Conservation (phyloP, 805 yeast species). For the Barnettozyma sucrosica region DNA sequence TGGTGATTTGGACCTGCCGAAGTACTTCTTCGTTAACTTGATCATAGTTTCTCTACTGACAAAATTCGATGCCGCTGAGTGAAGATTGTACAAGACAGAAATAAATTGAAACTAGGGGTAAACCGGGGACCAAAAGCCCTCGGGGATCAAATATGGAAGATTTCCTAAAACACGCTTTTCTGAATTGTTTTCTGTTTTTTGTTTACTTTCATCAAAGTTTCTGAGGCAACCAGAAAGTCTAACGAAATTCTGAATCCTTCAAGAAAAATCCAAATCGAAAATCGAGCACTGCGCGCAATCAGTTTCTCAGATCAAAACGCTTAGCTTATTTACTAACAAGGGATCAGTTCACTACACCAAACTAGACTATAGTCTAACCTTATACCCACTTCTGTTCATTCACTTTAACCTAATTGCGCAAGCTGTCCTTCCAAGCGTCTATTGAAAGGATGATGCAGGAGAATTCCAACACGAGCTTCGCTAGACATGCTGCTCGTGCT, state of each 20-base stretch:
- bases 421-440: background rate
- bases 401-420: background rate
- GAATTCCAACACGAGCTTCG: slow-evolving; percentile 16
- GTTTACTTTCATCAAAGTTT: background rate
- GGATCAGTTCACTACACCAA: background rate
- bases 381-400: background rate
- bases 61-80: too few species aligned
- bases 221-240: background rate
- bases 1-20: slow-evolving; percentile 23
- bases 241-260: background rate
- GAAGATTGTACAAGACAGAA: too few species aligned
- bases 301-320: background rate
- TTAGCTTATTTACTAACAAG: background rate
- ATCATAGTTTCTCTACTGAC: slow-evolving; percentile 13
- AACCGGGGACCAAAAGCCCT: background rate
- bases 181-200: background rate
- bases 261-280: background rate
- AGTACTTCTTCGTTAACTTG: slow-evolving; percentile 38
- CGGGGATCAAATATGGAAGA: background rate
- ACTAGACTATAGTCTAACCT: background rate
- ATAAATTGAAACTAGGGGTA: background rate
- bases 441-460: background rate
- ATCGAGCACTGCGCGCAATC: background rate
- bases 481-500: slow-evolving; percentile 24
- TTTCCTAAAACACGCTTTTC: slow-evolving; percentile 7